Evolutionary conservation across 768 basidiomycete species (phyloP).

Genomic region (Termitomyces sp.): DNA sequence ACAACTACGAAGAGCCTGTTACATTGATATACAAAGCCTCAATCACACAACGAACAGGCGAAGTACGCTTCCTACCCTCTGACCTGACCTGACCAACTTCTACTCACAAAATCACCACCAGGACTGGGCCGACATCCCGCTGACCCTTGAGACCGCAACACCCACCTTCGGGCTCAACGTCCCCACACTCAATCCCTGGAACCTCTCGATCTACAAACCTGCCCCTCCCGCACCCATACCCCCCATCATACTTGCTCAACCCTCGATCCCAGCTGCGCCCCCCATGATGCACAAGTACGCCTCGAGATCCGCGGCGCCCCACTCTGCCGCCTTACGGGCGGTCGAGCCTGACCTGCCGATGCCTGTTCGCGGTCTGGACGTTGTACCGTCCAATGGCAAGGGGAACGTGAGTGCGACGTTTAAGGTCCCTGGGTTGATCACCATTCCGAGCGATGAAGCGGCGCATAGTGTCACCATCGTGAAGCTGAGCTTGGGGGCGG

Average conservation of each 20-base stretch:
- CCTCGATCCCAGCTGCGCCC: not conserved
- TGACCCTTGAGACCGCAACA: constrained; percentile 32
- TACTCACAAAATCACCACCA: constrained; percentile 2
- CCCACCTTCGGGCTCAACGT: constrained; percentile 30
- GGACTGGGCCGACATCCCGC: constrained; percentile 32
- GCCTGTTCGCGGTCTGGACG: not conserved
- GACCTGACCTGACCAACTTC: not conserved
- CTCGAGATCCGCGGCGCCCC: no score
- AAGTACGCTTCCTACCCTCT: constrained; percentile 19
- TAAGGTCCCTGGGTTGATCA: constrained; percentile 19
- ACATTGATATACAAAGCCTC: constrained; percentile 32
- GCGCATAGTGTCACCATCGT: constrained; percentile 23
- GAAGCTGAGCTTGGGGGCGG: constrained; percentile 15
- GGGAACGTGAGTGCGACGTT: constrained; percentile 21
- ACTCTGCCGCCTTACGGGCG: no score
- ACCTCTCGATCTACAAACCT: constrained; percentile 3
- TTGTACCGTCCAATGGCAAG: constrained; percentile 10
- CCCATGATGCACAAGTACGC: not conserved
- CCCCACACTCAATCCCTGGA: constrained; percentile 28
- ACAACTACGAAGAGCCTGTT: constrained; percentile 21
- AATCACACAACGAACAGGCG: constrained; percentile 33
- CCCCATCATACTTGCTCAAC: not conserved
- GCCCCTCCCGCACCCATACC: not conserved
- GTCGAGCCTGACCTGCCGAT: not conserved
- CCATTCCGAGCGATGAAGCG: constrained; percentile 20